These are phyloP conservation scores for Saccharomyces hybrid DNA, from an alignment of 1,139 yeast genomes.

Conservation along the genomic window DNA sequence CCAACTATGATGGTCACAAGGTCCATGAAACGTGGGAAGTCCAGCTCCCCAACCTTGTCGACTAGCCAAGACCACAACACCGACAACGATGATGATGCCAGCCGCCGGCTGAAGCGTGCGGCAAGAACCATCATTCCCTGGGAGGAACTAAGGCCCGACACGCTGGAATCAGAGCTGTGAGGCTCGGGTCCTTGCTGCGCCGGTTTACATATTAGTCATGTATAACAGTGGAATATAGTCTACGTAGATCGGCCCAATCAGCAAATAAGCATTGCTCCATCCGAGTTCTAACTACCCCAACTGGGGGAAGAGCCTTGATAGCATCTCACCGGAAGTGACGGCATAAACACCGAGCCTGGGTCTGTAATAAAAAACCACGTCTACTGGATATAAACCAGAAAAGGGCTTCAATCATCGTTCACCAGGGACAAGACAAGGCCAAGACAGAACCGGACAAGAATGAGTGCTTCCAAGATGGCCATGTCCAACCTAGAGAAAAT, in stretches of 20 bases:
- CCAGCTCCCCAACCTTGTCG: background rate
- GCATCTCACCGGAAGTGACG: slow-evolving; percentile 1
- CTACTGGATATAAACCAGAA: background rate
- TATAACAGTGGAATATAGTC: too few relatives aligned
- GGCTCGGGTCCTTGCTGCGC: too few relatives aligned
- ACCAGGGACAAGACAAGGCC: too few relatives aligned
- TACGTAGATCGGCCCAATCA: background rate
- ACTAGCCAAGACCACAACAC: background rate
- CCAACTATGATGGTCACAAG: background rate
- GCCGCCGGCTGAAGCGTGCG: slow-evolving; percentile 6
- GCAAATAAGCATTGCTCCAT: background rate
- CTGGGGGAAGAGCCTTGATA: too few relatives aligned
- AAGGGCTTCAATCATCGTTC: background rate
- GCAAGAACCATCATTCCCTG: slow-evolving; percentile 25
- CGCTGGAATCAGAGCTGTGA: background rate
- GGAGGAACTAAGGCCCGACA: slow-evolving; percentile 18
- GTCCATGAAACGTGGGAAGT: background rate
- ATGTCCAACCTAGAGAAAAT: slow-evolving; percentile 13
- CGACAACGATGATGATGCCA: background rate
- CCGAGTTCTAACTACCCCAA: too few relatives aligned
- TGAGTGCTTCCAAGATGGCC: slow-evolving; percentile 1
- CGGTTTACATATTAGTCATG: too few relatives aligned
- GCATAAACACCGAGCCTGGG: background rate
- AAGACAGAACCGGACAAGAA: too few relatives aligned
- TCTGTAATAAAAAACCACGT: background rate